A percentile compares a stretch with the other conserved stretches of the same genome.
phyloP scores from a whole-genome alignment of 345 rosid genomes.

The Hibiscus trionum region DNA sequence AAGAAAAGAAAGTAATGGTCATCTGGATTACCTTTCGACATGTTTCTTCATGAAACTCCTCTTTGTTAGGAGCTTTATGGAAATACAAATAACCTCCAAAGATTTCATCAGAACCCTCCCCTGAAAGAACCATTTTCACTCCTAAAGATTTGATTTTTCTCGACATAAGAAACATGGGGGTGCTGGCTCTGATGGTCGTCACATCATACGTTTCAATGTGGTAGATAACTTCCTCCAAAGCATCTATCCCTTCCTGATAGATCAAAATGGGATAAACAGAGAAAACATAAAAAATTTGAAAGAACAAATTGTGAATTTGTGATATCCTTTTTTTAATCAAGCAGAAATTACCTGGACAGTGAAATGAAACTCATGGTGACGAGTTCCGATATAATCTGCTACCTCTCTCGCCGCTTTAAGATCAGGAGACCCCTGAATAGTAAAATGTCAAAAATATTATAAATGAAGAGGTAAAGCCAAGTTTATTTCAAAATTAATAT shows the following conservation, averaged over 20 bases:
- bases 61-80: constrained; percentile 80
- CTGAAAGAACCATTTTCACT: constrained; percentile 85
- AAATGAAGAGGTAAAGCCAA: neutral
- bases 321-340: neutral
- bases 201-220: constrained; percentile 82
- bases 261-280: neutral
- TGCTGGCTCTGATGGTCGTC: constrained; percentile 82
- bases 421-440: constrained; percentile 68
- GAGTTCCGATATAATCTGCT: constrained; percentile 69
- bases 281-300: neutral
- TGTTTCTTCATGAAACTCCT: constrained; percentile 73
- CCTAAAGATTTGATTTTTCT: constrained; percentile 82
- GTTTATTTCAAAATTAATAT: neutral
- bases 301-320: neutral
- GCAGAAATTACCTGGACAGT: constrained; percentile 53
- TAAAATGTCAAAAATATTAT: constrained; percentile 2
- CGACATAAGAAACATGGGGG: constrained; percentile 91
- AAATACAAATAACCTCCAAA: constrained; percentile 86
- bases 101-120: constrained; percentile 86
- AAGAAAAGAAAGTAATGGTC: neutral
- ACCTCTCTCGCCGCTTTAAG: constrained; percentile 75
- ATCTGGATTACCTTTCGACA: constrained; percentile 55
- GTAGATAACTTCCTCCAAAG: constrained; percentile 80
- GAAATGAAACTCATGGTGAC: constrained; percentile 71
- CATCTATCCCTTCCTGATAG: constrained; percentile 76